A percentile compares a stretch with the other conserved stretches of the same genome.
Conservation (phyloP, 1,284 basidiomycete genomes). For the Macrocybe sp. region DNA sequence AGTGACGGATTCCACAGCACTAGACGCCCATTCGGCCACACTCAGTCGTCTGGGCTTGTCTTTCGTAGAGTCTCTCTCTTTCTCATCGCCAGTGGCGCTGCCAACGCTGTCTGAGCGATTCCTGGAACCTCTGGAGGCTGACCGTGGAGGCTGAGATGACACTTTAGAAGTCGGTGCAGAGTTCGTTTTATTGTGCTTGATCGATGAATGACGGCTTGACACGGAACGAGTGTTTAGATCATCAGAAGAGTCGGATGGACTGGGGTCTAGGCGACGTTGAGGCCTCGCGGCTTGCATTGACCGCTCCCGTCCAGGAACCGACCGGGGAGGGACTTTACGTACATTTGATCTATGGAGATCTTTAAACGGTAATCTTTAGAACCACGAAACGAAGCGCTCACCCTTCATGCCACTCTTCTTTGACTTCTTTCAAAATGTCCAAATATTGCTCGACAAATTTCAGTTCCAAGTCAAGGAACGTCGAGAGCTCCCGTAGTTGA, state of each 20-base stretch:
- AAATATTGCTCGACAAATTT: constrained; percentile 71
- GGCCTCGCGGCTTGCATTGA: constrained; percentile 4
- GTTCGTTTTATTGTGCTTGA: constrained; percentile 32
- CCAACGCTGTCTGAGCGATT: constrained; percentile 55
- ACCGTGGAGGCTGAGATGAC: constrained; percentile 33
- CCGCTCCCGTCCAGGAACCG: too few species aligned
- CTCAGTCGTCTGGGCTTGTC: constrained; percentile 35
- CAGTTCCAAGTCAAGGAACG: constrained; percentile 67
- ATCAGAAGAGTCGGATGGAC: constrained; percentile 25
- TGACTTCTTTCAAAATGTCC: constrained; percentile 65
- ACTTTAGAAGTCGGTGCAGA: too few species aligned
- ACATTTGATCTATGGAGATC: too few species aligned
- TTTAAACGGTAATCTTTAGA: neutral
- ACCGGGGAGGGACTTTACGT: too few species aligned
- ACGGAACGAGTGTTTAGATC: constrained; percentile 11
- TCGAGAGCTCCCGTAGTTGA: constrained; percentile 64
- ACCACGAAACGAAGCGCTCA: constrained; percentile 24
- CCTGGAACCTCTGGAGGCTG: constrained; percentile 49
- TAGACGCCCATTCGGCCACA: constrained; percentile 63
- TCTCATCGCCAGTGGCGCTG: constrained; percentile 27
- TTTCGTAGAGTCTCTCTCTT: constrained; percentile 23
- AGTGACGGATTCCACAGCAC: constrained; percentile 53
- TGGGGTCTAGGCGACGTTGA: constrained; percentile 12
- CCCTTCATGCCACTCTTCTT: constrained; percentile 60
- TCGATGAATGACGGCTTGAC: constrained; percentile 28